phyloP scores from a whole-genome alignment of 192 early-diverging fungal genomes.

The Kappamyces sp. region DNA sequence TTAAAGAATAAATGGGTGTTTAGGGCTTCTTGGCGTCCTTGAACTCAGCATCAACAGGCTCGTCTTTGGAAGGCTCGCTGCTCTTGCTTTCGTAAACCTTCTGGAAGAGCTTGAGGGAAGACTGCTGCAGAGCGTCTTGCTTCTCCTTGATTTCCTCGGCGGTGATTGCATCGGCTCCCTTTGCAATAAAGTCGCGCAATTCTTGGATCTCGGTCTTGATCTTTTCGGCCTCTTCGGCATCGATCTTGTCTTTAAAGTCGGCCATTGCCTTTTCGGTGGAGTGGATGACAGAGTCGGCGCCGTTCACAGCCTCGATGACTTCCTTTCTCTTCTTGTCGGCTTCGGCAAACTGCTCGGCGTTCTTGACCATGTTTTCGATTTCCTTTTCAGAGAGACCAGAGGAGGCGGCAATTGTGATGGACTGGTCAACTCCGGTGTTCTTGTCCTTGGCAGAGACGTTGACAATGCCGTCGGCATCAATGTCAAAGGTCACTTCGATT shows the following conservation, averaged over 20 bases:
- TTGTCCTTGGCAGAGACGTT: slow-evolving; percentile 96
- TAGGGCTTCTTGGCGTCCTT: slow-evolving; percentile 55
- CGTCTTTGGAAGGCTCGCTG: slow-evolving; percentile 26
- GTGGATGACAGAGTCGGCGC: slow-evolving; percentile 82
- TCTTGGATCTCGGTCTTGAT: slow-evolving; percentile 77
- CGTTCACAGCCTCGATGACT: slow-evolving; percentile 90
- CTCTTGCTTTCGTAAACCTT: slow-evolving; percentile 87
- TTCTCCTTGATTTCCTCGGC: slow-evolving; percentile 88
- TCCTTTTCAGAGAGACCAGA: slow-evolving; percentile 89
- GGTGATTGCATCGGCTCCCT: slow-evolving; percentile 62
- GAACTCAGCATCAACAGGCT: slow-evolving; percentile 63
- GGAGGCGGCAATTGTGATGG: slow-evolving; percentile 90
- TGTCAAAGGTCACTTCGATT: slow-evolving; percentile 98
- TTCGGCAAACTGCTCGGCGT: slow-evolving; percentile 89
- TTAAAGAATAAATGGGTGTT: slow-evolving; percentile 2
- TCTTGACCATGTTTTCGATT: slow-evolving; percentile 94
- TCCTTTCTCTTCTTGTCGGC: slow-evolving; percentile 88
- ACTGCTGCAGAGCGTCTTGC: slow-evolving; percentile 78
- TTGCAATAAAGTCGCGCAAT: slow-evolving; percentile 70
- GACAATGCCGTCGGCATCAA: slow-evolving; percentile 99
- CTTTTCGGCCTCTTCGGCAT: slow-evolving; percentile 77
- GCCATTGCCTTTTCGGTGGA: slow-evolving; percentile 93
- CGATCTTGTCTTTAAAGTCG: slow-evolving; percentile 96
- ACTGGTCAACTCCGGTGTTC: slow-evolving; percentile 91
- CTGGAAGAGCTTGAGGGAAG: slow-evolving; percentile 93